Conservation (phyloP, 2,329 filamentous ascomycete species). For the Fusarium buharicum region DNA sequence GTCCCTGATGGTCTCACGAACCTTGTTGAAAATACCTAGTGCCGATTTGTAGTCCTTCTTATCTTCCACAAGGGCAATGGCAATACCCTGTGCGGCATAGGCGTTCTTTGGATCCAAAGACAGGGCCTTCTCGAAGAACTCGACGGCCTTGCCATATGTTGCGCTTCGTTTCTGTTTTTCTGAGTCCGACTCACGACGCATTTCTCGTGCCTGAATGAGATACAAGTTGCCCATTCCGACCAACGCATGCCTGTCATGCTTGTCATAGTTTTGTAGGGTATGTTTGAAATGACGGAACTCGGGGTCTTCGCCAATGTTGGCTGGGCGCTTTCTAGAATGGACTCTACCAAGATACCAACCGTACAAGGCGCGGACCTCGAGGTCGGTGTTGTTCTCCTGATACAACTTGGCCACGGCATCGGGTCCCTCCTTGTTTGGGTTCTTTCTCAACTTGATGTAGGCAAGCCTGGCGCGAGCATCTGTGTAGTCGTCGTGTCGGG, state of each 20-base stretch:
- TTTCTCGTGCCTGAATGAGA: conserved; percentile 87
- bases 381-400: conserved; percentile 82
- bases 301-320: conserved; percentile 85
- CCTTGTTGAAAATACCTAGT: conserved; percentile 87
- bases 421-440: conserved; percentile 85
- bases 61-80: conserved; percentile 93
- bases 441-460: conserved; percentile 85
- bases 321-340: conserved; percentile 79
- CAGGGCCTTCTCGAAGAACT: conserved; percentile 98
- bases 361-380: conserved; percentile 92
- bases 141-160: conserved; percentile 89
- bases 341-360: conserved; percentile 93
- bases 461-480: conserved; percentile 90
- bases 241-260: conserved; percentile 96
- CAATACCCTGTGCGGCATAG: conserved; percentile 94
- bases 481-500: conserved; percentile 89
- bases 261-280: conserved; percentile 92
- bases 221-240: conserved; percentile 97
- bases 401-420: conserved; percentile 88
- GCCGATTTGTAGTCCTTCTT: conserved; percentile 88
- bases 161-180: conserved; percentile 92
- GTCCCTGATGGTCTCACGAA: conserved; percentile 90
- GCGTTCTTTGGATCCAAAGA: conserved; percentile 96
- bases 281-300: conserved; percentile 97
- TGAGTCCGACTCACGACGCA: conserved; percentile 87